Percentiles rank a stretch among this genome's conserved stretches.
Conservation (phyloP, 805 yeast species). For the Lachancea kluyveri region DNA sequence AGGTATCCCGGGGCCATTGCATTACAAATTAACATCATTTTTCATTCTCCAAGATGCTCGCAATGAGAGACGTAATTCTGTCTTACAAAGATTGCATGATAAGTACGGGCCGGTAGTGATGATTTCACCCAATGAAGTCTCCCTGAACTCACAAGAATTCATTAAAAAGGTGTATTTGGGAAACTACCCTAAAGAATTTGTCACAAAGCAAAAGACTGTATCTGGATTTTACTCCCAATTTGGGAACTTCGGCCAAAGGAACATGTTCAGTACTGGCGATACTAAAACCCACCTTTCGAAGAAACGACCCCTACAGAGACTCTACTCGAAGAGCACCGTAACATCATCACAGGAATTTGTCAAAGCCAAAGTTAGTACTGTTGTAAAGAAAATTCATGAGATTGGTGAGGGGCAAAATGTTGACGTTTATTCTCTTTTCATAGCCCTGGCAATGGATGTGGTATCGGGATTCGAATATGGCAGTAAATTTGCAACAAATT, state of each 20-base stretch:
- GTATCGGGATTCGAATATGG: constrained; percentile 60
- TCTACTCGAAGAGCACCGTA: constrained; percentile 41
- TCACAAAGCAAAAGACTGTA: constrained; percentile 1
- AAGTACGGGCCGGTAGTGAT: constrained; percentile 59
- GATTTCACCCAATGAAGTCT: constrained; percentile 55
- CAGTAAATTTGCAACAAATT: constrained; percentile 37
- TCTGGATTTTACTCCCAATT: constrained; percentile 53
- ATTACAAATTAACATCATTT: constrained; percentile 40
- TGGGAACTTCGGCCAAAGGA: constrained; percentile 48
- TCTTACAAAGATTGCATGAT: constrained; percentile 44
- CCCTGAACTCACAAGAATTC: constrained; percentile 45
- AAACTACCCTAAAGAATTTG: constrained; percentile 43
- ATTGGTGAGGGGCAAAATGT: constrained; percentile 28
- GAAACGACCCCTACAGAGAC: constrained; percentile 35
- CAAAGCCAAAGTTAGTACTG: constrained; percentile 28
- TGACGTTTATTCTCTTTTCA: constrained; percentile 58
- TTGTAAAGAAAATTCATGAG: constrained; percentile 20
- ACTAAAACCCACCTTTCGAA: constrained; percentile 41
- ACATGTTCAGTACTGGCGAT: constrained; percentile 52
- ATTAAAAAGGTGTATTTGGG: constrained; percentile 50
- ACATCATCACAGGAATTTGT: constrained; percentile 32
- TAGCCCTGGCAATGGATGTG: constrained; percentile 67
- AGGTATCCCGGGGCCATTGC: constrained; percentile 52
- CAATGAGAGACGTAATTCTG: constrained; percentile 42
- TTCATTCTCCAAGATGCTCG: constrained; percentile 39